A percentile compares a stretch with the other conserved stretches of the same genome.
These are phyloP conservation scores for Trichoderma parareesei DNA, from an alignment of 495 filamentous ascomycete genomes.

Conservation along the genomic window DNA sequence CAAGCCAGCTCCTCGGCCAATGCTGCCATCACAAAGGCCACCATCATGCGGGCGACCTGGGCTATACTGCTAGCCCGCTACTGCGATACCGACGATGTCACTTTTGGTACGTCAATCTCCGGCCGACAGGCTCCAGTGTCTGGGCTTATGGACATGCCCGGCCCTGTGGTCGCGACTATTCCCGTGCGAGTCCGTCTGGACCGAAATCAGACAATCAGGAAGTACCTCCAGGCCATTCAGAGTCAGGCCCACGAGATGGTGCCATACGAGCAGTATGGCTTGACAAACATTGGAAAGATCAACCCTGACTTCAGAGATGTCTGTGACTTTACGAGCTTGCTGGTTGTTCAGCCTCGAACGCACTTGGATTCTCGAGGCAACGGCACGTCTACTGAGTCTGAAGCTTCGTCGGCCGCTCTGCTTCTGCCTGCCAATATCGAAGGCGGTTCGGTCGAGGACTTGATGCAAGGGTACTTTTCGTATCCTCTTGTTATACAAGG, in stretches of 20 bases:
- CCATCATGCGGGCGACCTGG: slow-evolving; percentile 41
- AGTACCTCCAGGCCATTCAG: slow-evolving; percentile 45
- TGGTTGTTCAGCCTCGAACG: not conserved
- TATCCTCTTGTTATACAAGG: slow-evolving; percentile 10
- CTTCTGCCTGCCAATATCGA: not conserved
- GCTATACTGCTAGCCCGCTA: slow-evolving; percentile 30
- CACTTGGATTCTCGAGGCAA: not conserved
- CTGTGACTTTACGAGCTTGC: slow-evolving; percentile 4
- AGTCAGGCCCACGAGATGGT: slow-evolving; percentile 1
- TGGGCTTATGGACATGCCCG: slow-evolving; percentile 41
- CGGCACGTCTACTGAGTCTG: not conserved
- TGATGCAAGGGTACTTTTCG: slow-evolving; percentile 5
- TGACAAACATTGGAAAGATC: slow-evolving; percentile 16
- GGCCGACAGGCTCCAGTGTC: slow-evolving; percentile 38
- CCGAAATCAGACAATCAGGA: slow-evolving; percentile 36
- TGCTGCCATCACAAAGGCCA: slow-evolving; percentile 24
- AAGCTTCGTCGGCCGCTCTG: not conserved
- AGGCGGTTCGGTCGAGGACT: not conserved
- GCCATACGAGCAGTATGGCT: slow-evolving; percentile 36
- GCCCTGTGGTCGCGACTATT: slow-evolving; percentile 50
- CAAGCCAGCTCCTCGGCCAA: not conserved
- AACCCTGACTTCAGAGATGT: slow-evolving; percentile 11
- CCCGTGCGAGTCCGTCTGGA: slow-evolving; percentile 37
- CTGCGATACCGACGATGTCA: slow-evolving; percentile 33
- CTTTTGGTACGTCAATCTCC: slow-evolving; percentile 41